Conservation (phyloP, 106 monocot genomes). For the Hemerocallis citrina region DNA sequence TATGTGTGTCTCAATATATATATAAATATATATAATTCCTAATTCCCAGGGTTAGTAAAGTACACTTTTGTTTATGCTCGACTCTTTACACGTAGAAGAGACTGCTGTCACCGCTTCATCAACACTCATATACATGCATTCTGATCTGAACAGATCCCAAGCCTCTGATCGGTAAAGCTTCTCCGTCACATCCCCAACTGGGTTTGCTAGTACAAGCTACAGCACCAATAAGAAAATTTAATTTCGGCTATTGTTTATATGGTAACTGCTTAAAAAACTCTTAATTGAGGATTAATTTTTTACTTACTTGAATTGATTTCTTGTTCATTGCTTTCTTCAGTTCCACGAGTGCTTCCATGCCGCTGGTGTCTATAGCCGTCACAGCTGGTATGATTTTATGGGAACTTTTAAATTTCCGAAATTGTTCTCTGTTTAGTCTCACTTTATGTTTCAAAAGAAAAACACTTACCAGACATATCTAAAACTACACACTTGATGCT, state of each 20-base stretch:
- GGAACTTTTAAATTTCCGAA: not conserved
- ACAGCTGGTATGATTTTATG: conserved; percentile 28
- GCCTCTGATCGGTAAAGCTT: conserved; percentile 21
- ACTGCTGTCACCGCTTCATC: conserved; percentile 10
- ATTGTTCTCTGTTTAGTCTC: not conserved
- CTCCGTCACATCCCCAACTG: conserved; percentile 33
- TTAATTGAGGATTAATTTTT: not conserved
- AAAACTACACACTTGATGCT: conserved; percentile 34
- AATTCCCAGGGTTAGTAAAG: too few relatives aligned
- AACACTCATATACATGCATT: conserved; percentile 18
- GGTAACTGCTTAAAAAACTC: not conserved
- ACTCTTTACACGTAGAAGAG: not conserved
- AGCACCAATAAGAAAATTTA: conserved; percentile 1
- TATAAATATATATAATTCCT: too few relatives aligned
- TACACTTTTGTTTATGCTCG: too few relatives aligned
- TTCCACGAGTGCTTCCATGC: conserved; percentile 43
- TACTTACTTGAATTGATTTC: conserved; percentile 36
- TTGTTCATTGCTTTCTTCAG: conserved; percentile 34
- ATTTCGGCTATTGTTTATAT: not conserved
- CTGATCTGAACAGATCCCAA: conserved; percentile 32
- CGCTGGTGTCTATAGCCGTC: conserved; percentile 43
- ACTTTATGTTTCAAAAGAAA: not conserved
- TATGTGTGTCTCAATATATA: too few relatives aligned
- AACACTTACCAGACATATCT: conserved; percentile 37
- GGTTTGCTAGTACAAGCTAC: conserved; percentile 51